Evolutionary conservation across 164 flowering plant species (phyloP), one percentile per base, ranked within the genome.

Genomic region (Sedum album): DNA sequence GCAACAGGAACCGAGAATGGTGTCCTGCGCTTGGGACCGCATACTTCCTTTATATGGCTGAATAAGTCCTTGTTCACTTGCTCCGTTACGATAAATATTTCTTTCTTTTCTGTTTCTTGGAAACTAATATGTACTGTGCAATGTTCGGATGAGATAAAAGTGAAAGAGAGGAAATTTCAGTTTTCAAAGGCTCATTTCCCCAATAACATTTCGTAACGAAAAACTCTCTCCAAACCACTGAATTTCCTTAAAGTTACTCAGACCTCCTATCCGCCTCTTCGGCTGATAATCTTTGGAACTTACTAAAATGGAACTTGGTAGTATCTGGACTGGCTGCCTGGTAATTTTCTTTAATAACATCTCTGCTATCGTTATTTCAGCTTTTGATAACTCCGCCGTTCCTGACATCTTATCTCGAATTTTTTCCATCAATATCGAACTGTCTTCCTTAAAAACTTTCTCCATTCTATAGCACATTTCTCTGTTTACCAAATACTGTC

Each of bases 211-310:
- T 44, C 90, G 71, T 60, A 88, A 38, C 3, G 77, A 89, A 67
- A 88, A 91, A 74, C 77, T 83, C 39, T 91, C 96, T 0, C 97
- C 98, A 39, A 86, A 67, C 94, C 94, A 93, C 20, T 83, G 88
- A 39, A 91, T 82, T 73, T 88, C 98, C 78, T 86, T 93, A 63
- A 73, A 85, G 71, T 87, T 82, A 68, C 82, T 77, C 49, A 86
- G 86, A 1, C 46, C 79, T 8, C 92, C 97, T 35, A 93, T 62
- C 13, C 98, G 63, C 26, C 91, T 74, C 76, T 85, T 82, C 60
- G 88, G 82, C 33, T 80, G 84, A 44, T 83, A 91, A 70, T 89
- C 96, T 71, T 83, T 85, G 0, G 88, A 78, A 25, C 84, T 81
- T 0, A 82, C 71, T 31, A 93, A 70, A 18, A 81, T 75, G 4